These are phyloP conservation scores for Diplotaxis tenuifolia DNA, from an alignment of 345 rosid genomes.

Conservation along the genomic window DNA sequence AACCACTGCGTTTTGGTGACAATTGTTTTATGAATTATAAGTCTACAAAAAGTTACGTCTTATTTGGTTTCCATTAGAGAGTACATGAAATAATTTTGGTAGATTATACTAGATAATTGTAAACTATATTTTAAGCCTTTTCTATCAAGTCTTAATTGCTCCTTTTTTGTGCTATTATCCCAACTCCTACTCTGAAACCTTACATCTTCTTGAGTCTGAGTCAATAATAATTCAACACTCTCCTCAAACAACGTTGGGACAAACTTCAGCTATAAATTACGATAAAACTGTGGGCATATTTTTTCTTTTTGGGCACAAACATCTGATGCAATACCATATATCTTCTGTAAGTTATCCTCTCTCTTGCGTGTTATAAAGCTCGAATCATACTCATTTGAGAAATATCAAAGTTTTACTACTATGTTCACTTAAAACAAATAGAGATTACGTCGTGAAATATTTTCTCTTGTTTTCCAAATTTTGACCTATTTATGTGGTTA, in stretches of 20 bases:
- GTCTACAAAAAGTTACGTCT: background rate
- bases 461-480: background rate
- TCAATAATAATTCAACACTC: background rate
- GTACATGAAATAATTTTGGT: background rate
- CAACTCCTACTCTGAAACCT: background rate
- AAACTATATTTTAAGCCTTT: background rate
- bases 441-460: background rate
- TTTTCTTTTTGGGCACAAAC: no score
- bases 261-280: no score
- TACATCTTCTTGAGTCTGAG: background rate
- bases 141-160: background rate
- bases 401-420: background rate
- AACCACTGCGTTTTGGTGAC: background rate
- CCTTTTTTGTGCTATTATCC: background rate
- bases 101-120: background rate
- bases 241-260: background rate
- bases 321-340: background rate
- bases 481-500: background rate
- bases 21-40: background rate
- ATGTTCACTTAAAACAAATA: background rate
- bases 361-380: background rate
- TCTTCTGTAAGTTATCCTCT: background rate
- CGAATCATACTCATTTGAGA: background rate
- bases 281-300: background rate
- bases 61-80: background rate